These are phyloP conservation scores for Gardenia jasminoides DNA, from an alignment of 257 asterid genomes.

Conservation along the genomic window DNA sequence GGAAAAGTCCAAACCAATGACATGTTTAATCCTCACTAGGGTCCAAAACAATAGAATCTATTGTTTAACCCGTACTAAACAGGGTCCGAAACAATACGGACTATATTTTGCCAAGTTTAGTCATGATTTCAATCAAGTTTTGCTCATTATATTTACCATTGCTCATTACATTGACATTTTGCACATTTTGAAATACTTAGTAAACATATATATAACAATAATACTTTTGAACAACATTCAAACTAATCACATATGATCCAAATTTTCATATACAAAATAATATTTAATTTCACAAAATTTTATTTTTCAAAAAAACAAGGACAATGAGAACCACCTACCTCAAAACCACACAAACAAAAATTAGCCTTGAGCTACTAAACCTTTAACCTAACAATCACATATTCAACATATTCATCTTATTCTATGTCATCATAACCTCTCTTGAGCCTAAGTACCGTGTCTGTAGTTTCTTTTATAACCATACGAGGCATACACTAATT, in stretches of 20 bases:
- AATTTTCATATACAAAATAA: too few species aligned
- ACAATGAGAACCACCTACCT: background rate
- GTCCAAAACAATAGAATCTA: background rate
- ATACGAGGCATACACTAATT: too few species aligned
- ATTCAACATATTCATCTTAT: background rate
- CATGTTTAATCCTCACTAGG: background rate
- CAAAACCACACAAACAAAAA: background rate
- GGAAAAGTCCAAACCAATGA: too few species aligned
- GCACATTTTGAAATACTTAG: too few species aligned
- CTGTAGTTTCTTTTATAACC: background rate
- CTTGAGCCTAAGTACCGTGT: background rate
- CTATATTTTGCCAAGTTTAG: background rate
- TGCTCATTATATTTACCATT: too few species aligned
- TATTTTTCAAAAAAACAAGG: background rate
- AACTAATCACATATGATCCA: too few species aligned
- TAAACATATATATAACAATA: too few species aligned
- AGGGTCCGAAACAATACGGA: too few species aligned
- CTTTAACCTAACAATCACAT: background rate
- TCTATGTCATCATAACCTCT: background rate
- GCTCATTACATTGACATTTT: too few species aligned
- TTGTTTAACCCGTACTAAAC: background rate
- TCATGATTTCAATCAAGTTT: background rate
- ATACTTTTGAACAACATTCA: too few species aligned
- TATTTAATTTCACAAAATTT: too few species aligned
- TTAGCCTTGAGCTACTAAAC: too few species aligned